Conservation (phyloP, 148 eudicot species). For the Camellia japonica region DNA sequence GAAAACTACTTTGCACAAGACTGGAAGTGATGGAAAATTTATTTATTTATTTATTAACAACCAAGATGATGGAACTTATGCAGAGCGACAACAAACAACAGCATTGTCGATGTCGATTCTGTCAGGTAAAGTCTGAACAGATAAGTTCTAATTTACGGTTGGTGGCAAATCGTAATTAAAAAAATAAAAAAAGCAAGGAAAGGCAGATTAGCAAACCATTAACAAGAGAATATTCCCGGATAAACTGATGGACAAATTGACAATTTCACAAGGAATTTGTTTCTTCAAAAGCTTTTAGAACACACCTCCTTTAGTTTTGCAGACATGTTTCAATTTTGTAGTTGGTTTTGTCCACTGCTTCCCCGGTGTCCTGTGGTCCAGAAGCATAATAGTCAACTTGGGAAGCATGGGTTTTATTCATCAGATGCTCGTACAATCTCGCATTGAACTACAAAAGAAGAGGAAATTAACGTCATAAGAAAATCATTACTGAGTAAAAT, state of each 20-base stretch:
- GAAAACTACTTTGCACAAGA: too few relatives aligned
- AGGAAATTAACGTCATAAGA: background rate
- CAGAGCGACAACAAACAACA: conserved; percentile 6
- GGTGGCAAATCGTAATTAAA: background rate
- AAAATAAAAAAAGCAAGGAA: background rate
- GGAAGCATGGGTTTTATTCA: conserved; percentile 2
- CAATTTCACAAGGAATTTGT: background rate
- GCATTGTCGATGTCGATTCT: background rate
- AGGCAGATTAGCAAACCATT: background rate
- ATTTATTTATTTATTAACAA: too few relatives aligned
- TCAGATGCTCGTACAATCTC: background rate
- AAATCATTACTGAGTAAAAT: background rate
- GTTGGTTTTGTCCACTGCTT: background rate
- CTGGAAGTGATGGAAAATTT: too few relatives aligned
- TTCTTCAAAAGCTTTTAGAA: background rate
- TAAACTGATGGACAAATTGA: conserved; percentile 3
- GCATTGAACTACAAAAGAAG: conserved; percentile 4
- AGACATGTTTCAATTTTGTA: background rate
- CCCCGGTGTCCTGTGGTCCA: background rate
- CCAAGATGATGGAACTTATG: background rate
- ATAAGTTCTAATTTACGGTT: background rate
- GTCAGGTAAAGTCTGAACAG: background rate
- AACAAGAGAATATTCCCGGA: background rate
- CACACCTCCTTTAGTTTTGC: background rate
- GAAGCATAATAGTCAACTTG: conserved; percentile 1